Evolutionary conservation across 495 filamentous ascomycete genomes (phyloP), one percentile per base, ranked within the genome.

Genomic region (Thermochaetoides thermophila): DNA sequence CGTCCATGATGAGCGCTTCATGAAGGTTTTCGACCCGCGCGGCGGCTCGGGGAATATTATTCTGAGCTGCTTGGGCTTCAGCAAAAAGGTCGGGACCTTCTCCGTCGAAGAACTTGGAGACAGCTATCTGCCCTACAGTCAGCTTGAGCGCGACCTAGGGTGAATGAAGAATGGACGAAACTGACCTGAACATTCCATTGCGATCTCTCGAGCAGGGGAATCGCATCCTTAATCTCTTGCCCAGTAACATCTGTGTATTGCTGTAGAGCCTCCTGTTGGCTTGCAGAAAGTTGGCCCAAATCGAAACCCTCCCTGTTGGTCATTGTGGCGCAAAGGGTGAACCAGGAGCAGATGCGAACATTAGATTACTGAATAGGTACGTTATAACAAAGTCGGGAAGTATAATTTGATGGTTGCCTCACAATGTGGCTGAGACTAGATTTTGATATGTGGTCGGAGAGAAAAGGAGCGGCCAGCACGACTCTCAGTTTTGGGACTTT

Each of bases 71-170:
- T 32, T 76, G 63, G 38, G 81, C 77, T 59, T 84, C 81, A 42
- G 82, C 82, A 5, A 87, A 61, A 4, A 73, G 77, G 49, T 93
- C 82, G 22, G 81, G 71, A 4, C 77, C 73, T 57, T 96, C 91
- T 31, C 91, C 89, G 52, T 96, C 89, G 50, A 95, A 97, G 71
- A 96, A 96, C 48, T 87, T 87, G 31, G 89, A 70, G 31, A 97
- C 81, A 20, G 89, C 89, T 40, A 96, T 91, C 79, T 97, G 51
- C 15, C 12, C 6, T 7, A n/a, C 4, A 0, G 26, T 27, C 27
- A 24, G 21, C 11, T 11, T 6, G 21, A 6, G 21, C 11, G 6
- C 6, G 6, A 6, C 11, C 11, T 24, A 6, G 6, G 11, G 21
- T 24, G 6, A 6, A 24, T 24, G 21, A 24, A 11, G 6, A 24